Evolutionary conservation across 257 asterid species (phyloP).

Genomic region (Leptodermis oblonga): DNA sequence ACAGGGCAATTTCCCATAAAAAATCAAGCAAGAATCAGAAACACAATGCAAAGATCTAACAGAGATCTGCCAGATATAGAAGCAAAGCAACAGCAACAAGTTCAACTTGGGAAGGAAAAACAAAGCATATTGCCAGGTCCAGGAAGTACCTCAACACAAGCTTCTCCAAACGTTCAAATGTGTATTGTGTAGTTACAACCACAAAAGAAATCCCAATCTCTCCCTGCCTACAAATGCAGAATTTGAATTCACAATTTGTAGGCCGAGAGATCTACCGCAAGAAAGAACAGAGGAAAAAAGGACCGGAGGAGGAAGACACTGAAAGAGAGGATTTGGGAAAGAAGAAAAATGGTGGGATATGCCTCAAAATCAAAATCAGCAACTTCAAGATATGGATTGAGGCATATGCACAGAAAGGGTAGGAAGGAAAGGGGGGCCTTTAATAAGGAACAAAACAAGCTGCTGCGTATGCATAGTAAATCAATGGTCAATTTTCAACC

Average conservation of each 20-base stretch:
- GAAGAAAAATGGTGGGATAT: background rate
- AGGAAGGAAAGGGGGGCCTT: background rate
- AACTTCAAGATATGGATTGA: background rate
- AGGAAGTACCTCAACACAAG: slow-evolving; percentile 21
- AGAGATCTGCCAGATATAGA: slow-evolving; percentile 20
- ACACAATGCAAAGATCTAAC: slow-evolving; percentile 20
- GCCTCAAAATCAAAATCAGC: background rate
- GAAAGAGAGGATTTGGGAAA: no score
- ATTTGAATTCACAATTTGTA: background rate
- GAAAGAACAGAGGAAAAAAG: background rate
- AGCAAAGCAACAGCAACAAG: slow-evolving; percentile 16
- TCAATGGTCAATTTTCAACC: background rate
- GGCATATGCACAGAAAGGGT: background rate
- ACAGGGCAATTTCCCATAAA: background rate
- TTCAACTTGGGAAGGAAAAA: slow-evolving; percentile 5
- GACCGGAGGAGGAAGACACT: no score
- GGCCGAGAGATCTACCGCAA: slow-evolving; percentile 12
- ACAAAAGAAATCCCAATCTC: background rate
- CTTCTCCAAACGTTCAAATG: background rate
- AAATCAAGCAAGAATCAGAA: slow-evolving; percentile 7
- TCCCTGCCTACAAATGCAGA: slow-evolving; percentile 13
- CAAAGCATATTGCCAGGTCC: slow-evolving; percentile 15
- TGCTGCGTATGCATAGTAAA: slow-evolving; percentile 4
- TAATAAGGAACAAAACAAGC: slow-evolving; percentile 12
- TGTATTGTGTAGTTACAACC: background rate